Base-by-base conservation (phyloP, 768 basidiomycete genomes). In the Pluteus cervinus region DNA sequence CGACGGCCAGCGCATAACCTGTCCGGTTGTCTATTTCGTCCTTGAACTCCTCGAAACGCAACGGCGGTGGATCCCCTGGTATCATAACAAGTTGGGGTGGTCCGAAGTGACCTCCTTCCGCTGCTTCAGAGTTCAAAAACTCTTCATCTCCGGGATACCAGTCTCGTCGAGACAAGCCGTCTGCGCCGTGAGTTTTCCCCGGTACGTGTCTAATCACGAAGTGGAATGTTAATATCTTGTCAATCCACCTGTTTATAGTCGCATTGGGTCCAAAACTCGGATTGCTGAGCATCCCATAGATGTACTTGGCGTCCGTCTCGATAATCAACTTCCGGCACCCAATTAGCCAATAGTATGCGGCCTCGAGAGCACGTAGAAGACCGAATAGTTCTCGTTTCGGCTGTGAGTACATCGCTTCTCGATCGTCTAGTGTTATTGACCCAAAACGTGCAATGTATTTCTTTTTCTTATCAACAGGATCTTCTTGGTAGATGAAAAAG, bases 231-330 rank as follows among this genome's bases (percentile, higher is more conserved):
- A 53, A 42, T 7, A 62, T 60, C 5, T 37, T 44, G 1, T 45
- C 42, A 17, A 56, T 53, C 60, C 50, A 58, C 0, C 50, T 17
- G 20, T 61, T 58, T 3, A 61, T 51, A 4, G 44, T 35, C 0
- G 49, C 44, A 21, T 45, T 56, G 3, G 53, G 56, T 24, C 42
- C 50, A 14, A 45, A 28, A 34, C 53, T 50, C 3, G 46, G 61
- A 11, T 53, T 56, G 6, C 41, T 46, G 7, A 58, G 41, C 61
- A 62, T 68, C 2, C 61, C 66, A 16, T 53, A 49, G 22, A 69
- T 55, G 37, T 61, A 68, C 7, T 51, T 45, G 0, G 64, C 62
- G 36, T 69, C 62, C 2, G 65, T 57, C 39, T 67, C 62, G 11
- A 68, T 52, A 0, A 50, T 39, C 0, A 69, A 47, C 28, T 60